These are phyloP conservation scores for Blepharisma stoltei DNA, from an alignment of 73 alveolate species.

Conservation along the genomic window DNA sequence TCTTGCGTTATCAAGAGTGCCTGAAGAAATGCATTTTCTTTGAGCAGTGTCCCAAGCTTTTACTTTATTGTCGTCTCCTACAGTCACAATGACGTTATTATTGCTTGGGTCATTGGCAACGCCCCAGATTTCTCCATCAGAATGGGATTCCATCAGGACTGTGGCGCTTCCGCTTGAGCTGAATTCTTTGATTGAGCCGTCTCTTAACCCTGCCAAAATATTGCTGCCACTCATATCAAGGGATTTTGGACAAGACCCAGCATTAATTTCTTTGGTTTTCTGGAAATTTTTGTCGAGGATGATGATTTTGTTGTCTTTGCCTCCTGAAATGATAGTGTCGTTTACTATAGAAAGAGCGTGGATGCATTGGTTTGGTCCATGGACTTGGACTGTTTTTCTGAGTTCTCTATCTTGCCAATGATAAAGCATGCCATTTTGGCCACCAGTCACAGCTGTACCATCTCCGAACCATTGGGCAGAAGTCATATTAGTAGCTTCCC, in stretches of 20 bases:
- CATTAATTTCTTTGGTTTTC: constrained; percentile 35
- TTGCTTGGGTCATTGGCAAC: constrained; percentile 59
- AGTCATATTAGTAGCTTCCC: constrained; percentile 61
- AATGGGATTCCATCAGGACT: constrained; percentile 66
- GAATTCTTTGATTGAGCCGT: constrained; percentile 75
- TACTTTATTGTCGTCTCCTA: constrained; percentile 88
- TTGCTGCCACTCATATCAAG: constrained; percentile 71
- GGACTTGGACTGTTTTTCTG: constrained; percentile 48
- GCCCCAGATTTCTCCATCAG: constrained; percentile 94
- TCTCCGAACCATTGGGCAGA: constrained; percentile 67
- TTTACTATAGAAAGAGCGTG: constrained; percentile 50
- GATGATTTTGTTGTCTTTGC: constrained; percentile 53
- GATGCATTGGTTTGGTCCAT: constrained; percentile 49
- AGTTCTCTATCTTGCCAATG: constrained; percentile 55
- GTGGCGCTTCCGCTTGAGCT: constrained; percentile 38
- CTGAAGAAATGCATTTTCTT: constrained; percentile 50
- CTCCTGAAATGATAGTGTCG: constrained; percentile 64
- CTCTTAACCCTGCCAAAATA: constrained; percentile 87
- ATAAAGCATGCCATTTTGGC: constrained; percentile 55
- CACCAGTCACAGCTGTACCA: constrained; percentile 85
- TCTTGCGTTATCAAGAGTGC: constrained; percentile 41
- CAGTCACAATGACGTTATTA: constrained; percentile 60
- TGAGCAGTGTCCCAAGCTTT: constrained; percentile 45
- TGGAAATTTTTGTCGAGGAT: constrained; percentile 34
- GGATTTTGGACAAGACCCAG: constrained; percentile 65